Base-by-base conservation (phyloP, 768 basidiomycete species). In the Gyrodon lividus region DNA sequence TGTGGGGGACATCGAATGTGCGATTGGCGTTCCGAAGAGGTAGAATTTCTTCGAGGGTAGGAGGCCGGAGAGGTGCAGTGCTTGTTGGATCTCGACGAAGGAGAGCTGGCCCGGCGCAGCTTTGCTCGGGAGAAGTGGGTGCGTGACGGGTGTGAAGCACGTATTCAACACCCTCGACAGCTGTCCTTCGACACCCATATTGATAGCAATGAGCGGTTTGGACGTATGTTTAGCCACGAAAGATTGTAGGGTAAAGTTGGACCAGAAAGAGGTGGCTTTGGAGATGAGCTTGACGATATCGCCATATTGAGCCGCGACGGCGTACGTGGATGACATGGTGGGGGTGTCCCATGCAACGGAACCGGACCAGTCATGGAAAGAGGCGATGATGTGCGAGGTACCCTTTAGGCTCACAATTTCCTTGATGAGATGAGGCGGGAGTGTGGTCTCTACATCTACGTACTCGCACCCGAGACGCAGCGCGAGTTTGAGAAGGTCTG, bases 61-160 rank as follows among this genome's bases (percentile, higher is more conserved):
- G 40, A 87, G 74, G 1, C 97, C 96, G 19, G 94, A 72, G 10
- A 98, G 77, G 62, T 89, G 77, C 35, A 97, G 75, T 0, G 87
- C 92, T 28, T 75, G 74, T 60, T 96, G 90, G 47, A 98, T 90
- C 68, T 98, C 81, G 8, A 78, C 82, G 69, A 92, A 90, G 4
- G 92, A 86, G 26, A 98, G 77, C 64, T 98, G 96, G 6, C 97
- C 97, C 2, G 96, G 95, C 0, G 95, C 97, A 0, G 96, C 92
- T 55, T 86, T 83, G 49, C 74, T 77, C 0, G 93, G 92, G n/a
- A 96, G 79, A 5, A 86, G 73, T 0, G 91, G 85, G 67, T 98
- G 97, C 0, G 94, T 91, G 39, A 98, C 83, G 13, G 96, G 96
- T 33, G 86, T 94, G 60, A 99, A 82, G 8, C 86, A 87, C 6